Conservation (phyloP, 306 rosid genomes). For the Fagus sylvatica region DNA sequence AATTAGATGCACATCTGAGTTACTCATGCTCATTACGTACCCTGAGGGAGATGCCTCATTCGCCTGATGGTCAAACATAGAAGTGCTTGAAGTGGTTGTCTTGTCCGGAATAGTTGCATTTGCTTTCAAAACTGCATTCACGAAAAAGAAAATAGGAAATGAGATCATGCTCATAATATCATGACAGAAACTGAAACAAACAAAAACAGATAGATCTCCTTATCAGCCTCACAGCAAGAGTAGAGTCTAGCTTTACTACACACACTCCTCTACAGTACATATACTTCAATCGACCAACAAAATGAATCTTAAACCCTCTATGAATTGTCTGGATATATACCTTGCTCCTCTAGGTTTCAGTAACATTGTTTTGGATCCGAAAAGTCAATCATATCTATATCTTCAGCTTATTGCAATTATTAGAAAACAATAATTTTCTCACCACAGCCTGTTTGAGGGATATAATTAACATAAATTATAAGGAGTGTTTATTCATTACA, state of each 20-base stretch:
- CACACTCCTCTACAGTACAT: neutral
- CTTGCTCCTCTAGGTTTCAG: no score
- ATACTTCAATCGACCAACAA: neutral
- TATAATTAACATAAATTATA: neutral
- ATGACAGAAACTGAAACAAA: neutral
- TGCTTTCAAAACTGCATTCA: conserved; percentile 75
- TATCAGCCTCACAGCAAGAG: neutral
- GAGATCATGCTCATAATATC: conserved; percentile 8
- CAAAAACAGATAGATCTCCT: conserved; percentile 5
- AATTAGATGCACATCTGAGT: conserved; percentile 5
- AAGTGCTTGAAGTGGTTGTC: conserved; percentile 59
- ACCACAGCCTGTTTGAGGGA: neutral
- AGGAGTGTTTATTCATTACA: neutral
- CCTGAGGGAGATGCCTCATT: conserved; percentile 71
- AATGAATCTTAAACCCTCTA: neutral
- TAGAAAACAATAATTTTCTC: neutral
- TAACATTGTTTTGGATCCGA: neutral
- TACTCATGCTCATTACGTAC: conserved; percentile 53
- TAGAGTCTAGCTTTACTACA: neutral
- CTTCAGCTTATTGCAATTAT: neutral
- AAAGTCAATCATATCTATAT: neutral
- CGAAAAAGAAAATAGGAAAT: conserved; percentile 20
- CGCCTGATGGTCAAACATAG: conserved; percentile 65
- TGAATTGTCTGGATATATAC: neutral
- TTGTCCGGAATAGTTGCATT: conserved; percentile 67